These are phyloP conservation scores for Adenanthera pavonina DNA, from an alignment of 306 rosid species.

Conservation along the genomic window DNA sequence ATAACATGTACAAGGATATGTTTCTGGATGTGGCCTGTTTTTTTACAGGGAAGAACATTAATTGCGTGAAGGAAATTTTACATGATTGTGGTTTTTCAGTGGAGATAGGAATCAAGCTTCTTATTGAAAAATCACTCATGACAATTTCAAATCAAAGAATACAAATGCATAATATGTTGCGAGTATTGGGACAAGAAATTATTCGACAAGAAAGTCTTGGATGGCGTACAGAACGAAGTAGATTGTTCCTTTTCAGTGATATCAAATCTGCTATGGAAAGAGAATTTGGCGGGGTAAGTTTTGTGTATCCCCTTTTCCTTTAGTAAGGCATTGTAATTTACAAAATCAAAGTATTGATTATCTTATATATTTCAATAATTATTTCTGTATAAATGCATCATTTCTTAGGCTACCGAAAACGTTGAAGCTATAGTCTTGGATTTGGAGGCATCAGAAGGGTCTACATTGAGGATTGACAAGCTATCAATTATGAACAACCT, in stretches of 20 bases:
- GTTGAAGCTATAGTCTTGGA: slow-evolving; percentile 4
- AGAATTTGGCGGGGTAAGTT: not conserved
- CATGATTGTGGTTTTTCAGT: not conserved
- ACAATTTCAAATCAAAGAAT: not conserved
- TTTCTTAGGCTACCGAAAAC: not conserved
- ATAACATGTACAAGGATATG: not conserved
- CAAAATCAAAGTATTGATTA: not conserved
- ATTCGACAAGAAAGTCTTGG: not conserved
- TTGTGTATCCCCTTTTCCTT: not conserved
- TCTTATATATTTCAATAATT: not conserved
- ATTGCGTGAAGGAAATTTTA: not conserved
- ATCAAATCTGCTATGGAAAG: not conserved
- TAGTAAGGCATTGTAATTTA: not conserved
- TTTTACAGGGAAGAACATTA: not conserved
- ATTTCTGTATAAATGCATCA: not conserved
- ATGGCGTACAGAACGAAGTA: slow-evolving; percentile 32
- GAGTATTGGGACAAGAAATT: slow-evolving; percentile 12
- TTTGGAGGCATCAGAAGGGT: not conserved
- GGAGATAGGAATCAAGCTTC: not conserved
- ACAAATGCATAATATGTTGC: slow-evolving; percentile 32
- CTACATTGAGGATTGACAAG: not conserved
- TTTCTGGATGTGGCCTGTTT: not conserved
- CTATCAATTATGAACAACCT: not conserved
- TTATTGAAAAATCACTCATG: slow-evolving; percentile 34
- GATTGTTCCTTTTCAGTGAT: slow-evolving; percentile 30